A percentile compares a stretch with the other conserved stretches of the same genome.
Conservation (phyloP, 1,284 basidiomycete genomes). For the Xerocomus minutiporus region DNA sequence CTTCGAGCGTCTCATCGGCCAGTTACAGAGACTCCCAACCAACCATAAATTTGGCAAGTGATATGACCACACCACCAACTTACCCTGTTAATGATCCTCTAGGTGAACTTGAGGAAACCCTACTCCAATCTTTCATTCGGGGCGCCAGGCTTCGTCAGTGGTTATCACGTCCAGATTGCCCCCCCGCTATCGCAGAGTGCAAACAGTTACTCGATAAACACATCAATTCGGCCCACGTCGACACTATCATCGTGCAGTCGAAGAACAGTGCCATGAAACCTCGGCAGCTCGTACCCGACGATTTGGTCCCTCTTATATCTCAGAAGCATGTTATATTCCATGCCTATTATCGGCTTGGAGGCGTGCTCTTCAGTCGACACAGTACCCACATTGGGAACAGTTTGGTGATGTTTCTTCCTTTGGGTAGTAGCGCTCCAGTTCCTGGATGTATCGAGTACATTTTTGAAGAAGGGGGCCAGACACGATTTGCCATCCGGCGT, state of each 20-base stretch:
- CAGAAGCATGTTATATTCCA: too few species aligned
- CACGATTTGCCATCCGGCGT: not conserved
- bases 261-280: too few species aligned
- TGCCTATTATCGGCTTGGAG: not conserved
- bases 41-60: not conserved
- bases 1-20: not conserved
- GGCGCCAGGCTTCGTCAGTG: not conserved
- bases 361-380: not conserved
- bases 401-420: not conserved
- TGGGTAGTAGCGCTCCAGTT: too few species aligned
- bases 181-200: not conserved
- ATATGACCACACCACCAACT: too few species aligned
- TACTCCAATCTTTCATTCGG: not conserved
- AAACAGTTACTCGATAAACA: not conserved
- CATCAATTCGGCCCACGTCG: fast-evolving
- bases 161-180: not conserved
- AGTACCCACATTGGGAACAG: not conserved
- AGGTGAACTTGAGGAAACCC: not conserved
- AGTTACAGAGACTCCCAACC: not conserved
- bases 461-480: not conserved
- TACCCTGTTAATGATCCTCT: not conserved
- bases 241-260: too few species aligned
- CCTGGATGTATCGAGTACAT: not conserved
- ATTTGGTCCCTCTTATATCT: too few species aligned
- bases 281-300: too few species aligned